Conservation (phyloP, 1,284 basidiomycete species). For the Apiotrichum brassicae region DNA sequence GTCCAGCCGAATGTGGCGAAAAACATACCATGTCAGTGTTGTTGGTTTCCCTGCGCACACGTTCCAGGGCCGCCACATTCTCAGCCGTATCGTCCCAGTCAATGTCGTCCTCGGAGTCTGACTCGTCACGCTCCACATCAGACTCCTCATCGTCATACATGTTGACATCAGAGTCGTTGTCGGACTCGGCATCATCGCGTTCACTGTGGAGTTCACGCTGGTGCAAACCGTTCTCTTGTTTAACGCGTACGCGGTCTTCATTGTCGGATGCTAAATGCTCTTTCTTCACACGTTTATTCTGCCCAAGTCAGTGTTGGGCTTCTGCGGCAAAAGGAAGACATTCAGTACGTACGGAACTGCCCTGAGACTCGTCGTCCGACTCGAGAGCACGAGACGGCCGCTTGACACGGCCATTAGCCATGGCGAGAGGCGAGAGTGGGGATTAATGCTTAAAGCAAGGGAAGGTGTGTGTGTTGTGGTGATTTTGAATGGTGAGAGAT, state of each 20-base stretch:
- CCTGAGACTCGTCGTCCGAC: too few relatives aligned
- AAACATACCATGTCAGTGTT: background rate
- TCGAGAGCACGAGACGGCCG: too few relatives aligned
- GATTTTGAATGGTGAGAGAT: too few relatives aligned
- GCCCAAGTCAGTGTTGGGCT: background rate
- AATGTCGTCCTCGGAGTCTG: constrained; percentile 3
- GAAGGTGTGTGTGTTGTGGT: too few relatives aligned
- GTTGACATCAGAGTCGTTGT: background rate
- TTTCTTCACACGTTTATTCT: constrained; percentile 26
- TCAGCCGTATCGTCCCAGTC: constrained; percentile 16
- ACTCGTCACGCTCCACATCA: constrained; percentile 4
- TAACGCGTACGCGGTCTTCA: too few relatives aligned
- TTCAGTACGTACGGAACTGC: background rate
- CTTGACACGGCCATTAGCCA: too few relatives aligned
- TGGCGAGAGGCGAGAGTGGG: too few relatives aligned
- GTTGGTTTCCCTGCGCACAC: background rate
- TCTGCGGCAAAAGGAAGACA: too few relatives aligned
- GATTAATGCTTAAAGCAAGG: too few relatives aligned
- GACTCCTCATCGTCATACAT: background rate
- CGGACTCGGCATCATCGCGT: background rate
- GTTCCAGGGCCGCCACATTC: constrained; percentile 6
- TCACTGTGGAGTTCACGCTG: background rate
- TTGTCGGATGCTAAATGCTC: constrained; percentile 6
- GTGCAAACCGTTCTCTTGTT: background rate
- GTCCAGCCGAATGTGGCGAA: too few relatives aligned